Base-by-base conservation (phyloP, 2,329 filamentous ascomycete genomes). In the Dactylellina drechsleri region DNA sequence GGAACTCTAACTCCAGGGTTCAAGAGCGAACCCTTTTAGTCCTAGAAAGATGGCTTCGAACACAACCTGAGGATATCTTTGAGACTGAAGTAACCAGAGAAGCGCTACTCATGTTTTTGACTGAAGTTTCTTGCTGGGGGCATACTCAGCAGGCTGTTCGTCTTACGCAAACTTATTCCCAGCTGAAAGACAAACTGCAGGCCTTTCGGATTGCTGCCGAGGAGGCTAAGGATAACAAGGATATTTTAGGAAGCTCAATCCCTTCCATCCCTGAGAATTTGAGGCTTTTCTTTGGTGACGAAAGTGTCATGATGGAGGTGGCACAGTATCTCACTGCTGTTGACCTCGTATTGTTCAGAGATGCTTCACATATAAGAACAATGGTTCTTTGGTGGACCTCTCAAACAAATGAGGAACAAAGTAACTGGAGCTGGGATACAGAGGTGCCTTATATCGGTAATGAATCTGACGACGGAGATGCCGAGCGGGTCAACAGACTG, bases 251-350 rank as follows among this genome's bases (percentile, higher is more conserved):
- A 18, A 15, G 18, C 2, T 54, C 71, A 3, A 36, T 36, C 10
- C 31, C 31, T 36, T 75, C 64, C 3, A 68, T 75, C 23, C 71
- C 71, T 2, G 71, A 75, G 28, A 75, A 75, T 23, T 52, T 75
- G 4, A 75, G 64, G 45, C 64, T 75, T 20, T 75, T 75, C 36
- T 75, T 75, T 23, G 64, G 71, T 1, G 71, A 68, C 18, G 71
- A 68, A 36, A 75, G 64, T 12, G 57, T 75, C 31, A 65, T 67
- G 62, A 43, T 66, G 26, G 71, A 75, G 31, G 71, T 75, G 31
- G 71, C 64, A 0, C 71, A 68, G 26, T 75, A 75, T 59, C 71
- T 75, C 8, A 75, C 71, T 20, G 52, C 71, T n/a, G 71, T 75
- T 40, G 64, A 75, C 31, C 71, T 75, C 7, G 61, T 75, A 10